phyloP scores from a whole-genome alignment of 1,139 yeast genomes.

The Meyerozyma elateridarum region DNA sequence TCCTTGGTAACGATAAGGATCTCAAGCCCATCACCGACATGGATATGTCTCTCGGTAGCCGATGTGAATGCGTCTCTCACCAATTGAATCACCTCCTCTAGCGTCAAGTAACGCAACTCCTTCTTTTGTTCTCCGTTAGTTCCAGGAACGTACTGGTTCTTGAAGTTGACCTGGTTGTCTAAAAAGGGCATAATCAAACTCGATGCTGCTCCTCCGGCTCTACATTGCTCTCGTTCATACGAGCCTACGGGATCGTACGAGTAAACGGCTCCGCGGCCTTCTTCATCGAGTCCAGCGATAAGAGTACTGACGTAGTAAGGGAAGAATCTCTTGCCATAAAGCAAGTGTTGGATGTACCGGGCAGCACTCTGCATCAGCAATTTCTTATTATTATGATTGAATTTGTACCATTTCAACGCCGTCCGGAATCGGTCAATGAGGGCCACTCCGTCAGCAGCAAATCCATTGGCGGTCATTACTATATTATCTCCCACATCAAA shows the following conservation, averaged over 20 bases:
- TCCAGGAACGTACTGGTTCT: slow-evolving; percentile 82
- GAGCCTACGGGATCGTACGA: slow-evolving; percentile 98
- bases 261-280: slow-evolving; percentile 91
- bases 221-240: slow-evolving; percentile 93
- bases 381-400: slow-evolving; percentile 70
- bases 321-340: slow-evolving; percentile 91
- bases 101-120: slow-evolving; percentile 56
- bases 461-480: slow-evolving; percentile 90
- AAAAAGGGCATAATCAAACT: slow-evolving; percentile 94
- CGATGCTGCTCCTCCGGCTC: slow-evolving; percentile 98
- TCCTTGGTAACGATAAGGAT: slow-evolving; percentile 88
- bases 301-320: slow-evolving; percentile 96
- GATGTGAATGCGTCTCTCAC: slow-evolving; percentile 93
- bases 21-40: slow-evolving; percentile 95
- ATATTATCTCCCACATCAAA: slow-evolving; percentile 87
- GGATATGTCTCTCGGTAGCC: slow-evolving; percentile 97
- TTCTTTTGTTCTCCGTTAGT: slow-evolving; percentile 63
- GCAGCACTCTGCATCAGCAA: slow-evolving; percentile 75
- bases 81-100: slow-evolving; percentile 81
- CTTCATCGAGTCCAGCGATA: slow-evolving; percentile 90
- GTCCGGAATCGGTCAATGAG: slow-evolving; percentile 72
- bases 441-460: slow-evolving; percentile 91
- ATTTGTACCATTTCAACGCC: slow-evolving; percentile 90
- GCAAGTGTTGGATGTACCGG: slow-evolving; percentile 81
- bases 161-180: slow-evolving; percentile 94